Base-by-base conservation (phyloP, 139 green algal species). In the Chlamydomonas sphaeroides region DNA sequence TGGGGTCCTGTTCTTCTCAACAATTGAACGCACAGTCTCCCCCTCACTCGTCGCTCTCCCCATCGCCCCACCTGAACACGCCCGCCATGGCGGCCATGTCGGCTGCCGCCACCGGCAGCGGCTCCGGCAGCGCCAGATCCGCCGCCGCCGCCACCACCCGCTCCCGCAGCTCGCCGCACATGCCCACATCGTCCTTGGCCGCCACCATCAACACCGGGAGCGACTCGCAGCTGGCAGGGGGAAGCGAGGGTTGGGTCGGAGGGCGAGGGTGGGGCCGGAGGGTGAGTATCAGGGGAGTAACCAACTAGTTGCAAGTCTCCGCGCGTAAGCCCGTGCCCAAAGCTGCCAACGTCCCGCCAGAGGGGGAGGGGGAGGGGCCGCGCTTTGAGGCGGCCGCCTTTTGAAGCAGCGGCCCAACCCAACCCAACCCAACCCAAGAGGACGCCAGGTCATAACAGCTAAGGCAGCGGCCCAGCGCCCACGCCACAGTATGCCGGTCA, bases 121-220 rank as follows among this genome's bases (percentile, higher is more conserved):
- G 75, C 38, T 63, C 62, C 42, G 75, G 75, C 75, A 82, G 75
- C 26, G 75, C 39, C 75, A 82, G 75, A 1, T 72, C 75, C n/a
- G 17, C 45, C 42, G n/a, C 53, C 3, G 61, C 75, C 33, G 42
- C 75, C 32, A 10, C 11, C 75, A 82, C 62, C 18, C 23, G 20
- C 42, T 41, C 62, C 61, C 45, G 23, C 32, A 82, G 75, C 62
- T 82, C 89, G 67, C 72, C 82, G 41, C 73, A 70, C 86, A 92
- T 92, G 42, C 88, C 89, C 56, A 89, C 68, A 15, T 92, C 90
- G 49, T 95, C 90, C 78, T 95, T 94, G 41, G 86, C 67, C 11
- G 87, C 79, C 51, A 95, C 75, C 25, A 95, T 57, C 25, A 95
- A 39, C 79, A 92, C 94, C 6, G 93, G 93, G 48, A 96, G 86